phyloP scores from a whole-genome alignment of 169 alveolate genomes.

The Plasmodium vivax region DNA sequence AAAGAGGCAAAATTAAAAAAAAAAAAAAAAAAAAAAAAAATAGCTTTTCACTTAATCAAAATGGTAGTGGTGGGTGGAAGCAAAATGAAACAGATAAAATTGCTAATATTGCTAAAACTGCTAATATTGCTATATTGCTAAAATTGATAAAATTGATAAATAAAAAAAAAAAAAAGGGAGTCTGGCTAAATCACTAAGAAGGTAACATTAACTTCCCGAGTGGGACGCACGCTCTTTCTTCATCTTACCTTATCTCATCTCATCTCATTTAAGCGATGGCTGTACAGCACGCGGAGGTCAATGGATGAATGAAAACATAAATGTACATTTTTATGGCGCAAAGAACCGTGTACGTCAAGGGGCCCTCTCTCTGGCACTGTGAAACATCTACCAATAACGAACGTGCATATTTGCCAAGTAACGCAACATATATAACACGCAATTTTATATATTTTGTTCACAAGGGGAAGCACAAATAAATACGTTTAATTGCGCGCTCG shows the following conservation, averaged over 20 bases:
- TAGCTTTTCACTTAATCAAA: not conserved
- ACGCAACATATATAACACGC: not conserved
- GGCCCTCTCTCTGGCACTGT: not conserved
- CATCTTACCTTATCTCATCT: not conserved
- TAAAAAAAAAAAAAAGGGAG: not conserved
- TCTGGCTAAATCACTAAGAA: not conserved
- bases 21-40: not conserved
- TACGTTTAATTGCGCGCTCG: not conserved
- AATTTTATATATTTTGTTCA: not conserved
- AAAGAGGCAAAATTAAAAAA: not conserved
- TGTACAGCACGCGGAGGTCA: not conserved
- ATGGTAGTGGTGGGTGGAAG: not conserved
- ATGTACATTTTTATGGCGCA: not conserved
- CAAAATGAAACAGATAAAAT: not conserved
- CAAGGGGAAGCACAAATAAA: not conserved
- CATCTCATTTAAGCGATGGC: not conserved
- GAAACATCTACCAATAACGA: not conserved
- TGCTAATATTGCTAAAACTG: no score
- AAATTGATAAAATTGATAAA: no score
- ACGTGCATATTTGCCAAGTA: not conserved
- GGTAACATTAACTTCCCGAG: not conserved
- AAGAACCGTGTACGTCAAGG: not conserved
- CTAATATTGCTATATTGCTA: no score
- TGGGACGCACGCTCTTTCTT: not conserved
- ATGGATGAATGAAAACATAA: not conserved